A percentile compares a stretch with the other conserved stretches of the same genome.
phyloP scores from a whole-genome alignment of 202 grass and related monocot species.

The Saccharum hybrid region DNA sequence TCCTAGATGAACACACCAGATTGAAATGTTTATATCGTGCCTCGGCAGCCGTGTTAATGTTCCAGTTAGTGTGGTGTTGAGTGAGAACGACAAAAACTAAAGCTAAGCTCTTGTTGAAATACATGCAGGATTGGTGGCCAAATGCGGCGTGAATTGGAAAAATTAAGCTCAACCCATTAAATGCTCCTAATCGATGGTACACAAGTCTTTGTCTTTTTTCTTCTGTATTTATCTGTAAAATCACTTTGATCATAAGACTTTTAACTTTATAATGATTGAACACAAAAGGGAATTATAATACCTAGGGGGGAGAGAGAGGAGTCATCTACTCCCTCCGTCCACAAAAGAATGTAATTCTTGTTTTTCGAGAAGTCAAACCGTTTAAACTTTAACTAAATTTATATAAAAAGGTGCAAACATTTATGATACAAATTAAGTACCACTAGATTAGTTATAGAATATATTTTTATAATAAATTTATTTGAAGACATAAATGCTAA shows the following conservation, averaged over 20 bases:
- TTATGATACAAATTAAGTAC: no score
- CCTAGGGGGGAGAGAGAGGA: background rate
- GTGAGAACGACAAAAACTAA: conserved; percentile 48
- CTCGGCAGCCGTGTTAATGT: conserved; percentile 20
- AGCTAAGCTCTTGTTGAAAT: conserved; percentile 49
- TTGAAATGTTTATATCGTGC: conserved; percentile 15
- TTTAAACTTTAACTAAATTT: no score
- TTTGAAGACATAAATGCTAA: no score
- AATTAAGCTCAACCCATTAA: conserved; percentile 4
- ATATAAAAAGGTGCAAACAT: no score
- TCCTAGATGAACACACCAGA: background rate
- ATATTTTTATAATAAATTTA: no score
- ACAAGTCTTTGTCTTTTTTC: background rate
- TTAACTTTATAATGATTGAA: conserved; percentile 19
- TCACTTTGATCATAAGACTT: conserved; percentile 6
- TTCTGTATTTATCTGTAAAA: conserved; percentile 4
- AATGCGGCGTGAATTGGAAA: conserved; percentile 29
- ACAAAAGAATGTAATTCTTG: no score
- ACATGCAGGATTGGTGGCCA: conserved; percentile 42
- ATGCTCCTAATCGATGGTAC: conserved; percentile 1
- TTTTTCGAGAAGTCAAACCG: no score
- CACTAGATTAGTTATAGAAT: no score
- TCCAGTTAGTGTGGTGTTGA: conserved; percentile 31
- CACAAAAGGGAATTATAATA: conserved; percentile 1
- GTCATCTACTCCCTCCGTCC: no score